Evolutionary conservation across 169 alveolate genomes (phyloP).

Genomic region (Cytauxzoon felis): DNA sequence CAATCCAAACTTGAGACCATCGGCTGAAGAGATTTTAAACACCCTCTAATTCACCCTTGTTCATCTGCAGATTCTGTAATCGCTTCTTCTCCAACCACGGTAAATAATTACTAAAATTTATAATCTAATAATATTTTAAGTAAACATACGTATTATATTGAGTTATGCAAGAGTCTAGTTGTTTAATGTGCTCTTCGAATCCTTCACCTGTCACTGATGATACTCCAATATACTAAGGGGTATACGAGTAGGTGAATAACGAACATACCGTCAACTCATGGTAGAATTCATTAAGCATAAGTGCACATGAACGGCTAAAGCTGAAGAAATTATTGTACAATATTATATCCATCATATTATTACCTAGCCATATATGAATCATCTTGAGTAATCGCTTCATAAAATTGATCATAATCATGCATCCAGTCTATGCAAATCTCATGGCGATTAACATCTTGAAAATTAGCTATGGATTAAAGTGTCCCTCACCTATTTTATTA

Average conservation of each 20-base stretch:
- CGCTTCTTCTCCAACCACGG: constrained; percentile 61
- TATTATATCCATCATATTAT: not conserved
- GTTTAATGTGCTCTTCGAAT: constrained; percentile 69
- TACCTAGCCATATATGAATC: constrained; percentile 83
- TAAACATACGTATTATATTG: constrained; percentile 68
- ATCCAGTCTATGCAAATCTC: constrained; percentile 86
- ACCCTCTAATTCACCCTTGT: too few relatives aligned
- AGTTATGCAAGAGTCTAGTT: constrained; percentile 64
- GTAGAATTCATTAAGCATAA: constrained; percentile 89
- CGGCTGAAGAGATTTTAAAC: not conserved
- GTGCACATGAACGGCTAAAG: constrained; percentile 85
- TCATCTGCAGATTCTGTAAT: too few relatives aligned
- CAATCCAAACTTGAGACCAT: constrained; percentile 8
- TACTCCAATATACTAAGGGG: constrained; percentile 73
- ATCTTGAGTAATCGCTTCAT: constrained; percentile 80
- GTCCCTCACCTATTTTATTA: constrained; percentile 88
- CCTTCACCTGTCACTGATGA: constrained; percentile 86
- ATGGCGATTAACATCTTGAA: constrained; percentile 62
- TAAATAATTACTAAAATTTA: constrained; percentile 39
- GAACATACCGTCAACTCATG: constrained; percentile 55
- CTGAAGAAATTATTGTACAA: constrained; percentile 31
- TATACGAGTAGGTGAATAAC: not conserved
- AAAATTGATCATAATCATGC: constrained; percentile 84
- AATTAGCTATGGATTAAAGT: not conserved
- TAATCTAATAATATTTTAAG: constrained; percentile 49